Percentiles rank a stretch among this genome's conserved stretches.
These are phyloP conservation scores for Vitis riparia DNA, from an alignment of 164 flowering plant genomes.

Conservation along the genomic window DNA sequence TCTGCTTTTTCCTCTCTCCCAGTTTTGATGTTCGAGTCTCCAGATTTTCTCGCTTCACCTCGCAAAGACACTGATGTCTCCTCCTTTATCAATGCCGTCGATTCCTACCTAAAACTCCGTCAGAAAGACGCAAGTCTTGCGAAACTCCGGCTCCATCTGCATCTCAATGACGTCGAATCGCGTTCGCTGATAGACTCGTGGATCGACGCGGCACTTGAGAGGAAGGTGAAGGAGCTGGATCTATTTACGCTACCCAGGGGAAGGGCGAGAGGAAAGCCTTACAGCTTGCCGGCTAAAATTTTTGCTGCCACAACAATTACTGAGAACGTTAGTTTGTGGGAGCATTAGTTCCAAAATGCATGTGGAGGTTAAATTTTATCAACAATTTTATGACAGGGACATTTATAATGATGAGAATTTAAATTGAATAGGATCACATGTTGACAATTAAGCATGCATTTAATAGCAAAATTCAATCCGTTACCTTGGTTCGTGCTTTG, in stretches of 20 bases:
- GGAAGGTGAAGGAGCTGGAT: slow-evolving; percentile 26
- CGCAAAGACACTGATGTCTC: no score
- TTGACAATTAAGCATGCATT: no score
- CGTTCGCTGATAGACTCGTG: slow-evolving; percentile 10
- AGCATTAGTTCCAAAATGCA: no score
- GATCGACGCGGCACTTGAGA: slow-evolving; percentile 16
- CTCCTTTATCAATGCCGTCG: slow-evolving; percentile 5
- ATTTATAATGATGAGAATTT: no score
- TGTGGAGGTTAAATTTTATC: no score
- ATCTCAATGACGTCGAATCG: neutral
- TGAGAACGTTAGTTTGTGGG: no score
- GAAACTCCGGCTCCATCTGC: slow-evolving; percentile 20
- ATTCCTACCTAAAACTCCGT: slow-evolving; percentile 7
- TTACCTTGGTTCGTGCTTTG: no score
- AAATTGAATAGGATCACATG: no score
- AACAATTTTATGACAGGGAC: no score
- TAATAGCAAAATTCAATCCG: no score
- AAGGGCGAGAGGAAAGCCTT: neutral
- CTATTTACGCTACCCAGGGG: slow-evolving; percentile 5
- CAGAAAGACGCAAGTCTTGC: slow-evolving; percentile 12
- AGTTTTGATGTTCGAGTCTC: slow-evolving; percentile 23
- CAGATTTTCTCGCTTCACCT: neutral
- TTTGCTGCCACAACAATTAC: slow-evolving; percentile 12
- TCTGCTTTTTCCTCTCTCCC: slow-evolving; percentile 17
- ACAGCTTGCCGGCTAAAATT: slow-evolving; percentile 10